These are phyloP conservation scores for Brassica cretica DNA, from an alignment of 345 rosid genomes.

Conservation along the genomic window DNA sequence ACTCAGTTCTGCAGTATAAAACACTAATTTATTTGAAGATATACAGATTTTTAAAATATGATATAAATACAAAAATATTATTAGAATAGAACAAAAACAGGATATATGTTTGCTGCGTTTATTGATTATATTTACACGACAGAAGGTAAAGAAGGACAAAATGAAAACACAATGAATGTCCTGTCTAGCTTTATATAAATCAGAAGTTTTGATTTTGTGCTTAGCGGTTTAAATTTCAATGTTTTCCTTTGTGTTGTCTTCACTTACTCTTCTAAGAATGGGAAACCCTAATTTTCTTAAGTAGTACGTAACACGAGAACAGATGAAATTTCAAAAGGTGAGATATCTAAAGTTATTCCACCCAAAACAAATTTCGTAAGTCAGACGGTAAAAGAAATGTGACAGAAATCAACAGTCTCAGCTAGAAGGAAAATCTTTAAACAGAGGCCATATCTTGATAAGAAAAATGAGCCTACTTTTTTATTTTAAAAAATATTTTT, in stretches of 20 bases:
- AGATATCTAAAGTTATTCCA: constrained; percentile 19
- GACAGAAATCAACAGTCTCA: constrained; percentile 38
- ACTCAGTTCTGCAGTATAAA: not conserved
- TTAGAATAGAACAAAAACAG: not conserved
- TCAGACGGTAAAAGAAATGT: constrained; percentile 44
- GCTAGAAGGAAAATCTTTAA: constrained; percentile 27
- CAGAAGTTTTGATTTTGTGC: constrained; percentile 9
- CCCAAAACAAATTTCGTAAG: constrained; percentile 39
- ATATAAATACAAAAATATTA: not conserved
- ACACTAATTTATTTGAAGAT: not conserved
- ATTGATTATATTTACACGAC: constrained; percentile 30
- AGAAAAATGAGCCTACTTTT: not conserved
- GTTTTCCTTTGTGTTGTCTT: not conserved
- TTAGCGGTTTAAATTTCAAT: not conserved
- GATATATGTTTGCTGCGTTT: not conserved
- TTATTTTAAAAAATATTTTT: not conserved
- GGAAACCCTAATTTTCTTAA: constrained; percentile 39
- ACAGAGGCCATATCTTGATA: not conserved
- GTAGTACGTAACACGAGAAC: not conserved
- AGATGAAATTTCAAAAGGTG: not conserved
- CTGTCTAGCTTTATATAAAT: constrained; percentile 23
- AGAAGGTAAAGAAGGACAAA: constrained; percentile 40
- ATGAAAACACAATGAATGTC: constrained; percentile 32
- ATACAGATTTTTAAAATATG: not conserved
- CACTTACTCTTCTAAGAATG: not conserved